A percentile compares a stretch with the other conserved stretches of the same genome.
phyloP scores from a whole-genome alignment of 768 basidiomycete species.

The Boletus rubropictus region DNA sequence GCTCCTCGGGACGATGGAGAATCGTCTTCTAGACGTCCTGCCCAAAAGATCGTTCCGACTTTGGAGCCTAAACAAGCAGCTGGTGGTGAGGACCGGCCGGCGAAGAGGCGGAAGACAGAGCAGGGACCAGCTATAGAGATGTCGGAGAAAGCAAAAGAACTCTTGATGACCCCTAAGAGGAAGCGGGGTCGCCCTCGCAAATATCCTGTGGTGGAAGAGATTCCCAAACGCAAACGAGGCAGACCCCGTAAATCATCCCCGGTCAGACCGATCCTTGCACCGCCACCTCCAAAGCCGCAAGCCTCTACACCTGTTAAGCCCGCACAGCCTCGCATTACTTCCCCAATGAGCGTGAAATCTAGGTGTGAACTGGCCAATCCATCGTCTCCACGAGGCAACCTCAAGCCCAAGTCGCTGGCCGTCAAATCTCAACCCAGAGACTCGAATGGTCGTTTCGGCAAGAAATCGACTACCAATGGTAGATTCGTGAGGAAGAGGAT shows the following conservation, averaged over 20 bases:
- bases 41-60: slow-evolving; percentile 44
- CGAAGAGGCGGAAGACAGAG: slow-evolving; percentile 49
- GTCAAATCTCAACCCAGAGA: slow-evolving; percentile 54
- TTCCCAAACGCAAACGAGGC: slow-evolving; percentile 32
- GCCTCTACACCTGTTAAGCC: slow-evolving; percentile 9
- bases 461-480: slow-evolving; percentile 48
- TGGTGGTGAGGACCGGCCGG: slow-evolving; percentile 36
- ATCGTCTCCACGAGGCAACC: slow-evolving; percentile 20
- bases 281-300: slow-evolving; percentile 9
- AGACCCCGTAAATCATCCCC: slow-evolving; percentile 31
- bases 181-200: slow-evolving; percentile 34
- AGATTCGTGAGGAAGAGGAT: slow-evolving; percentile 36
- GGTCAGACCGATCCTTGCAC: slow-evolving; percentile 5
- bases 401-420: slow-evolving; percentile 40
- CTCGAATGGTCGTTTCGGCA: slow-evolving; percentile 62
- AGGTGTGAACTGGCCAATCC: slow-evolving; percentile 21
- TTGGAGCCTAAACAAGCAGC: slow-evolving; percentile 53
- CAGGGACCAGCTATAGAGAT: slow-evolving; percentile 25
- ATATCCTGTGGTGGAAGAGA: slow-evolving; percentile 26
- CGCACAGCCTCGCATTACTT: slow-evolving; percentile 9
- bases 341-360: slow-evolving; percentile 19
- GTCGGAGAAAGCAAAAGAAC: slow-evolving; percentile 32
- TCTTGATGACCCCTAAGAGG: slow-evolving; percentile 28
- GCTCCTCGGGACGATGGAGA: slow-evolving; percentile 44
- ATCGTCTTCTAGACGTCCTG: slow-evolving; percentile 39